Evolutionary conservation across 2,329 filamentous ascomycete genomes (phyloP).

Genomic region (Talaromyces sp.): DNA sequence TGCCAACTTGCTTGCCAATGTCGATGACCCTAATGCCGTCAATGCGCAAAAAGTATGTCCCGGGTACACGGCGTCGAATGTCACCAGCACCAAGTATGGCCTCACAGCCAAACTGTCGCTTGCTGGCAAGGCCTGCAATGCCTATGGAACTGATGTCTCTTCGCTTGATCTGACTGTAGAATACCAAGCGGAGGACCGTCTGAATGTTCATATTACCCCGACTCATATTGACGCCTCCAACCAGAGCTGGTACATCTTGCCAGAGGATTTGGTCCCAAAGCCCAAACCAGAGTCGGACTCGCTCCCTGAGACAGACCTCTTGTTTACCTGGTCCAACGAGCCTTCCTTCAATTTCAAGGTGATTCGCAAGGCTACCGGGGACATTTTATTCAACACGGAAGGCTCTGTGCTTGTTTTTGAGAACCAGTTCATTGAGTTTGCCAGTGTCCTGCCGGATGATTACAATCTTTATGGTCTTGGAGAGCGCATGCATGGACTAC

Average conservation of each 20-base stretch:
- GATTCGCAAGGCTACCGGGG: slow-evolving; percentile 53
- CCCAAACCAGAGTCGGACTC: slow-evolving; percentile 44
- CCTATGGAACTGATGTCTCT: slow-evolving; percentile 70
- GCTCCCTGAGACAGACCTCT: slow-evolving; percentile 36
- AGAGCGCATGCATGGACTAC: slow-evolving; percentile 64
- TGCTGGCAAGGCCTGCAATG: slow-evolving; percentile 58
- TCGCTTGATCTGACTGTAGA: slow-evolving; percentile 61
- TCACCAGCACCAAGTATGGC: slow-evolving; percentile 41
- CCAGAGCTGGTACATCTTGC: slow-evolving; percentile 60
- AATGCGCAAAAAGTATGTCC: slow-evolving; percentile 59
- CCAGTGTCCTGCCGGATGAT: slow-evolving; percentile 58
- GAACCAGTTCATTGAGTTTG: slow-evolving; percentile 72
- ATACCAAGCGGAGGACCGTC: slow-evolving; percentile 58
- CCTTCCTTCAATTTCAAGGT: slow-evolving; percentile 53
- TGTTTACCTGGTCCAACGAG: slow-evolving; percentile 51
- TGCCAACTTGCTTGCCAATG: slow-evolving; percentile 48
- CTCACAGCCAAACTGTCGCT: slow-evolving; percentile 48
- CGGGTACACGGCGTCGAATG: slow-evolving; percentile 51
- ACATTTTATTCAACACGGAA: slow-evolving; percentile 62
- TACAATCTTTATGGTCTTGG: slow-evolving; percentile 74
- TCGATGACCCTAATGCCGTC: slow-evolving; percentile 57
- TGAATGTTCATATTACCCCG: slow-evolving; percentile 66
- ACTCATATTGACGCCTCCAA: slow-evolving; percentile 57
- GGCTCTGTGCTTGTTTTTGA: slow-evolving; percentile 64
- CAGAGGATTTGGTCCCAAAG: slow-evolving; percentile 56